Conservation (phyloP, 2,329 filamentous ascomycete genomes). For the Xylariaceae sp. region DNA sequence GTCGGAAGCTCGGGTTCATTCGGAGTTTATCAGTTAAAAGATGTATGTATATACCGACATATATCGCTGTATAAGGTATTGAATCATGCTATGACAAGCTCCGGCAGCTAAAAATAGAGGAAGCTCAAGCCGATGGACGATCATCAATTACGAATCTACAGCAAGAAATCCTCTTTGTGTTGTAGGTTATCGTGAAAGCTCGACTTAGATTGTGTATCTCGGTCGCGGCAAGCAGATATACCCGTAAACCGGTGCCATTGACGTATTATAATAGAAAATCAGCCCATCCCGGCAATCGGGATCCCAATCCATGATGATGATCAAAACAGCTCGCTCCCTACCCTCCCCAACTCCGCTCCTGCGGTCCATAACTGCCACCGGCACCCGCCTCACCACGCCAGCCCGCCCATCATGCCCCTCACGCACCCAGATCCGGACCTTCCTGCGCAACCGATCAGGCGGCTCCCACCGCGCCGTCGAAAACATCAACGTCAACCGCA, state of each 20-base stretch:
- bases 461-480: slow-evolving; percentile 37
- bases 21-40: neutral
- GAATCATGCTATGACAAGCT: neutral
- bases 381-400: slow-evolving; percentile 6
- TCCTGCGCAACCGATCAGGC: slow-evolving; percentile 3
- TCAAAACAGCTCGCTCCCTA: slow-evolving; percentile 8
- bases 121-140: no score
- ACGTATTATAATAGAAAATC: neutral
- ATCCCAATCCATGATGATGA: slow-evolving; percentile 5
- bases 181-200: neutral
- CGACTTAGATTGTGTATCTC: neutral
- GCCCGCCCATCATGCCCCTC: slow-evolving; percentile 6
- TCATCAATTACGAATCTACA: no score
- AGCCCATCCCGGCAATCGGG: neutral
- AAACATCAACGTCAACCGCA: slow-evolving; percentile 45
- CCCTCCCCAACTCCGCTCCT: slow-evolving; percentile 12
- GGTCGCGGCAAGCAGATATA: neutral
- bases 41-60: neutral
- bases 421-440: slow-evolving; percentile 11
- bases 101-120: no score
- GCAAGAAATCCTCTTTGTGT: neutral
- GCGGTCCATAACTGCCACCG: slow-evolving; percentile 6
- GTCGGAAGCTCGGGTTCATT: neutral
- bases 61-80: neutral
- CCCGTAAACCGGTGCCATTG: neutral